These are phyloP conservation scores for Cadophora sp. DNA, from an alignment of 2,329 filamentous ascomycete species.

Conservation along the genomic window DNA sequence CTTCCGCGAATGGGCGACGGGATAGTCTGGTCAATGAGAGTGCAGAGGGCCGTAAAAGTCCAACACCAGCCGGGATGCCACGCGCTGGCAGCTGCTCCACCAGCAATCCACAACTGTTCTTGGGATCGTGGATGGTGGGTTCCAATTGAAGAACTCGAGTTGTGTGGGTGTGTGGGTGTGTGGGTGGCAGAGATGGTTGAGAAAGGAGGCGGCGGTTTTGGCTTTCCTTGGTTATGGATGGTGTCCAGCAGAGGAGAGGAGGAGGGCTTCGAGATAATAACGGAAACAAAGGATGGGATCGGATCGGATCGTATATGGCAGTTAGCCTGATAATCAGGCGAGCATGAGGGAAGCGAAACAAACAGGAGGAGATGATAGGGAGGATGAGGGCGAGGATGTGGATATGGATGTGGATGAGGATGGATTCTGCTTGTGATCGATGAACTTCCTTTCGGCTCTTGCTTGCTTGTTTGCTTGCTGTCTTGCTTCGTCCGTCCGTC, in stretches of 20 bases:
- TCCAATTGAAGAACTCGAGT: neutral
- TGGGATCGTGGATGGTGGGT: neutral
- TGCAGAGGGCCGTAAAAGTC: neutral
- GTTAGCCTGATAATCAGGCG: neutral
- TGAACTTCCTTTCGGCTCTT: neutral
- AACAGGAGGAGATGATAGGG: too few relatives aligned
- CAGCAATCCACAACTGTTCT: neutral
- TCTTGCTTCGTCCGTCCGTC: neutral
- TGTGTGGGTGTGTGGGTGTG: neutral
- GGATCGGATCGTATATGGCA: neutral
- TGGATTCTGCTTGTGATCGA: neutral
- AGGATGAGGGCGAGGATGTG: neutral
- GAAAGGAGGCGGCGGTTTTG: neutral
- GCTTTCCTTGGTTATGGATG: neutral
- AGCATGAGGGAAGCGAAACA: neutral
- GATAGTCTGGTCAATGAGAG: constrained; percentile 10
- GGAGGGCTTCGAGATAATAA: neutral
- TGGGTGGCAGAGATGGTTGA: neutral
- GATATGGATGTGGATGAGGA: neutral
- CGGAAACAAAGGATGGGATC: neutral
- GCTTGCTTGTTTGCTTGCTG: too few relatives aligned
- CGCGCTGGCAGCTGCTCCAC: constrained; percentile 5
- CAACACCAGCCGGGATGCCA: constrained; percentile 10
- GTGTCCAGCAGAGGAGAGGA: neutral
- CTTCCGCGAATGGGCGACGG: constrained; percentile 3